Evolutionary conservation across 768 basidiomycete species (phyloP).

Genomic region (Rubroboletus satanas): DNA sequence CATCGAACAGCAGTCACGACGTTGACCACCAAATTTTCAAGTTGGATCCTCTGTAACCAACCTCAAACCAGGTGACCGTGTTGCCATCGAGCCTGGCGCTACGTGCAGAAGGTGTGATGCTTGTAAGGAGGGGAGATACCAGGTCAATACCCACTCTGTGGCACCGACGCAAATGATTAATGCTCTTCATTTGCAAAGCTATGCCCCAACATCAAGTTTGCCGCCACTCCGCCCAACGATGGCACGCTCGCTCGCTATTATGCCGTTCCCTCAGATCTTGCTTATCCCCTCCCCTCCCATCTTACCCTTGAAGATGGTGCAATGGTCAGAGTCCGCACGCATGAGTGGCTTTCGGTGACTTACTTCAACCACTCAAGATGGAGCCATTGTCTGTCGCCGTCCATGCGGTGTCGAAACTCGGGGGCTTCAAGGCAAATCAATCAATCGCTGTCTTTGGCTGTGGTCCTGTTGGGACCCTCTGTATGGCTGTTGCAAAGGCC

Average conservation of each 20-base stretch:
- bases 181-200: conserved; percentile 43
- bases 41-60: conserved; percentile 75
- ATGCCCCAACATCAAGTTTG: conserved; percentile 82
- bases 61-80: conserved; percentile 78
- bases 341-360: not conserved
- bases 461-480: conserved; percentile 84
- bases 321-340: conserved; percentile 52
- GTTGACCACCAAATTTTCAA: conserved; percentile 23
- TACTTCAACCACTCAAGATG: conserved; percentile 49
- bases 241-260: conserved; percentile 90
- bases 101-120: conserved; percentile 80
- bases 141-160: conserved; percentile 43
- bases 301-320: conserved; percentile 92
- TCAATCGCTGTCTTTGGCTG: conserved; percentile 84
- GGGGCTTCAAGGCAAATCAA: conserved; percentile 66
- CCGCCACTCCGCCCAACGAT: conserved; percentile 91
- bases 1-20: not conserved
- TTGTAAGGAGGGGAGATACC: conserved; percentile 82
- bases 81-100: conserved; percentile 89
- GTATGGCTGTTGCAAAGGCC: conserved; percentile 95
- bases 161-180: not conserved
- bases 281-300: conserved; percentile 76
- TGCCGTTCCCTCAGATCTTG: conserved; percentile 78
- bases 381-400: conserved; percentile 93
- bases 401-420: conserved; percentile 80